These are phyloP conservation scores for Tolypocladium ophioglossoides DNA, from an alignment of 2,329 filamentous ascomycete species.

Conservation along the genomic window DNA sequence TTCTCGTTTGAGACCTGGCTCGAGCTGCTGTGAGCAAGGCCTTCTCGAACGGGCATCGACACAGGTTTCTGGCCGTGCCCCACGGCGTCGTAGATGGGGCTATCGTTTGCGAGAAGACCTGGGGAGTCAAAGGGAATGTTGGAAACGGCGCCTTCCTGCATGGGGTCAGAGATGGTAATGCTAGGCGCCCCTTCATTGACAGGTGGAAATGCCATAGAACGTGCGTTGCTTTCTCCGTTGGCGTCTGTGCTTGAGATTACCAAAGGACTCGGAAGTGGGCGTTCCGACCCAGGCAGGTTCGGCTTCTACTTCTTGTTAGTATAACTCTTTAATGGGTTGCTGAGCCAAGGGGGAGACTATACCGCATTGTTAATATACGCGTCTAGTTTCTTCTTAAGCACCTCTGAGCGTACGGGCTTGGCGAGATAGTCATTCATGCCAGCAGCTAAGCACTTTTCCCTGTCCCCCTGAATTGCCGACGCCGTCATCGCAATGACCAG, in stretches of 20 bases:
- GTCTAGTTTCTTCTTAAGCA: slow-evolving; percentile 73
- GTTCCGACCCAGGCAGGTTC: not conserved
- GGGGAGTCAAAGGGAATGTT: slow-evolving; percentile 19
- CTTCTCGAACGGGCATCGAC: not conserved
- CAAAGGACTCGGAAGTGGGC: not conserved
- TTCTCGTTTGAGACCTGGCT: slow-evolving; percentile 22
- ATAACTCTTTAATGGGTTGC: not conserved
- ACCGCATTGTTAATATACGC: slow-evolving; percentile 37
- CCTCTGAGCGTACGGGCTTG: slow-evolving; percentile 84
- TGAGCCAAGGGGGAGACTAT: not conserved
- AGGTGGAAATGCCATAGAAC: not conserved
- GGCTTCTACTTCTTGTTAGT: not conserved
- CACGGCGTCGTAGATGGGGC: slow-evolving; percentile 11
- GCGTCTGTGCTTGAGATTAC: not conserved
- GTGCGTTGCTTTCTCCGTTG: not conserved
- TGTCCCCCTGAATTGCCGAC: slow-evolving; percentile 84
- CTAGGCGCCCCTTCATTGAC: slow-evolving; percentile 2
- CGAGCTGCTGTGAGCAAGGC: not conserved
- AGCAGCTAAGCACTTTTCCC: slow-evolving; percentile 88
- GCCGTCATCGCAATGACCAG: slow-evolving; percentile 98
- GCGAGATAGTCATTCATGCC: slow-evolving; percentile 98
- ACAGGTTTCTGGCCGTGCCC: slow-evolving; percentile 1
- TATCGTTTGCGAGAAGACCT: slow-evolving; percentile 13
- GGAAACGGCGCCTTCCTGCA: slow-evolving; percentile 21
- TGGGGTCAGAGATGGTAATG: slow-evolving; percentile 13